A percentile compares a stretch with the other conserved stretches of the same genome.
These are phyloP conservation scores for Fusarium illudens DNA, from an alignment of 2,329 filamentous ascomycete species.

Conservation along the genomic window DNA sequence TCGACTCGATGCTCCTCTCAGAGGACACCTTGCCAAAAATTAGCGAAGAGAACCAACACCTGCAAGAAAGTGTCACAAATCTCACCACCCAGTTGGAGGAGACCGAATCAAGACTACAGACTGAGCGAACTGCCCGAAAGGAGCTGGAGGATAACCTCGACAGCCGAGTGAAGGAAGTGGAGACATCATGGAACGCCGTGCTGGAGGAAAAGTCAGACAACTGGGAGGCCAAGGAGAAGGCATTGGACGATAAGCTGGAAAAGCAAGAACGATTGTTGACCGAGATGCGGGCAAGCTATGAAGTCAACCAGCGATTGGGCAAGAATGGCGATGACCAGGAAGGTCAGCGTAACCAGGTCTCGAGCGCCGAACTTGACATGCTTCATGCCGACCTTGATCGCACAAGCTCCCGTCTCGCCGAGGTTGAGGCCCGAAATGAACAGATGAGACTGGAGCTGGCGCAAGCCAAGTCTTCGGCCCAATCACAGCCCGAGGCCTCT, in stretches of 20 bases:
- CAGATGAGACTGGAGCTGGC: slow-evolving; percentile 90
- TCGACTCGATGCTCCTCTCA: slow-evolving; percentile 90
- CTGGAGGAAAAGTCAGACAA: slow-evolving; percentile 94
- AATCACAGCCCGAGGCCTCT: slow-evolving; percentile 66
- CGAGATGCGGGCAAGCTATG: slow-evolving; percentile 96
- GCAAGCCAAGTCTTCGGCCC: slow-evolving; percentile 77
- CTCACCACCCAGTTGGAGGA: slow-evolving; percentile 85
- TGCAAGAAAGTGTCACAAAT: slow-evolving; percentile 80
- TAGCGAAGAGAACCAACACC: slow-evolving; percentile 84
- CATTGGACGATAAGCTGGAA: slow-evolving; percentile 90
- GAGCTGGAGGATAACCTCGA: slow-evolving; percentile 82
- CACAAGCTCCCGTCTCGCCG: slow-evolving; percentile 84
- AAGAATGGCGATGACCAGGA: slow-evolving; percentile 71
- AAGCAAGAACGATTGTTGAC: slow-evolving; percentile 91
- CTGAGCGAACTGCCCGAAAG: slow-evolving; percentile 76
- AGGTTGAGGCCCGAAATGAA: slow-evolving; percentile 94
- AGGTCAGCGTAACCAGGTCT: slow-evolving; percentile 71
- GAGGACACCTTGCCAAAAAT: slow-evolving; percentile 93
- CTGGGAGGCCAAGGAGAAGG: slow-evolving; percentile 93
- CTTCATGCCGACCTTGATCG: slow-evolving; percentile 90
- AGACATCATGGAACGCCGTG: slow-evolving; percentile 88
- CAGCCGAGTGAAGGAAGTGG: slow-evolving; percentile 84
- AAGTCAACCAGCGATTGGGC: slow-evolving; percentile 90
- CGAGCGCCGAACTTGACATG: slow-evolving; percentile 92
- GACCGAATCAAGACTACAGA: slow-evolving; percentile 79